Conservation (phyloP, 73 alveolate genomes). For the Symbiodinium pilosum region DNA sequence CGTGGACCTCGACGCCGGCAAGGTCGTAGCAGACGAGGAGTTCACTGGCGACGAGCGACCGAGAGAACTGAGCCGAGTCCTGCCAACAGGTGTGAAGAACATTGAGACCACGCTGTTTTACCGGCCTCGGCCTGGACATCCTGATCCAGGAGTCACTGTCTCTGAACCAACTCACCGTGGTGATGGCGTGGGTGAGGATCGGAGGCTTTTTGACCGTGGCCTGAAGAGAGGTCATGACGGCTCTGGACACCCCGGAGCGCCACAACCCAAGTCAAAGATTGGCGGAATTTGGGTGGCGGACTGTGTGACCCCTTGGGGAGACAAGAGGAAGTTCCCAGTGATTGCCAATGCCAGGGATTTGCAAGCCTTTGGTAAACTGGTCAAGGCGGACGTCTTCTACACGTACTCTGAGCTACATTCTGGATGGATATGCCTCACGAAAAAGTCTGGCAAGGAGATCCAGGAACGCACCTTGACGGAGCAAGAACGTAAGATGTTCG, state of each 20-base stretch:
- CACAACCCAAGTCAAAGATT: background rate
- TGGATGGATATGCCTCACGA: background rate
- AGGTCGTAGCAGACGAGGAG: background rate
- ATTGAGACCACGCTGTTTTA: background rate
- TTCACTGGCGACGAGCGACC: background rate
- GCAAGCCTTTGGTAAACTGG: background rate
- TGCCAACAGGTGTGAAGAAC: background rate
- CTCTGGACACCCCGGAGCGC: background rate
- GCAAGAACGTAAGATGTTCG: background rate
- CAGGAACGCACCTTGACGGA: background rate
- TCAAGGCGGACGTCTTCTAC: background rate
- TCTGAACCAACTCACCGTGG: background rate
- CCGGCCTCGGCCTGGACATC: background rate
- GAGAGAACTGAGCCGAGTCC: background rate
- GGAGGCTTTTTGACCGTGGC: background rate
- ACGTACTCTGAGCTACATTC: background rate
- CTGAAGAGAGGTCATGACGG: background rate
- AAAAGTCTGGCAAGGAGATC: background rate
- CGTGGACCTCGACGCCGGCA: background rate
- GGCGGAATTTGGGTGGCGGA: background rate
- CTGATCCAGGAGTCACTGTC: background rate
- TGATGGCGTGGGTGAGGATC: background rate
- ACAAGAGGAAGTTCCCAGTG: background rate
- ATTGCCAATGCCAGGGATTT: background rate
- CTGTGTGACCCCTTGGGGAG: background rate